Conservation (phyloP, 2,329 filamentous ascomycete genomes). For the Beauveria varroae region DNA sequence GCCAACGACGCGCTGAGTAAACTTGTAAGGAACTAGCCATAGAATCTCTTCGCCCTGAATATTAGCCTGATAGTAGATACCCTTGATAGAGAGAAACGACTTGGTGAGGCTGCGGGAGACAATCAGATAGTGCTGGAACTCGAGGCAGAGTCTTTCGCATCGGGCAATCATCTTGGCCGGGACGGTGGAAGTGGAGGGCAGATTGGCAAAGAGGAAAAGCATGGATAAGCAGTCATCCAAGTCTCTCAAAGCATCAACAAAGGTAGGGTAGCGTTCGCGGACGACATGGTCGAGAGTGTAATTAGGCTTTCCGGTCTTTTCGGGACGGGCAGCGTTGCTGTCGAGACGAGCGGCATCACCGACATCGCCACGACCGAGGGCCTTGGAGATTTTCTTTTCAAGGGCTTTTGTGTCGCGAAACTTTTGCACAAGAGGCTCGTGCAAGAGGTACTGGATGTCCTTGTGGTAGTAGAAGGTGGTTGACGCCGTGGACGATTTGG, state of each 20-base stretch:
- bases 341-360: constrained; percentile 83
- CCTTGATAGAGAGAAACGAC: constrained; percentile 97
- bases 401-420: constrained; percentile 96
- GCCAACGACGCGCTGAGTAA: constrained; percentile 87
- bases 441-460: constrained; percentile 96
- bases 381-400: constrained; percentile 94
- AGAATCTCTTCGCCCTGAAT: constrained; percentile 95
- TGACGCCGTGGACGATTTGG: constrained; percentile 79
- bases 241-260: constrained; percentile 87
- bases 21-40: constrained; percentile 96
- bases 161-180: constrained; percentile 92
- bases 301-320: constrained; percentile 82
- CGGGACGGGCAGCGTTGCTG: constrained; percentile 74
- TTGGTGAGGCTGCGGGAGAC: constrained; percentile 84
- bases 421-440: constrained; percentile 88
- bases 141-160: constrained; percentile 85
- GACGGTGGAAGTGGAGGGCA: constrained; percentile 82
- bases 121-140: constrained; percentile 98
- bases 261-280: constrained; percentile 95
- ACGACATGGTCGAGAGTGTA: constrained; percentile 95
- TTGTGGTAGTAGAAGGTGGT: constrained; percentile 91
- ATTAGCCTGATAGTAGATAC: constrained; percentile 97
- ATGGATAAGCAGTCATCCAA: constrained; percentile 95
- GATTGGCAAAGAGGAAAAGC: constrained; percentile 94
- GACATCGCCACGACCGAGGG: constrained; percentile 85